Base-by-base conservation (phyloP, 495 filamentous ascomycete species). In the Trichoderma virens region DNA sequence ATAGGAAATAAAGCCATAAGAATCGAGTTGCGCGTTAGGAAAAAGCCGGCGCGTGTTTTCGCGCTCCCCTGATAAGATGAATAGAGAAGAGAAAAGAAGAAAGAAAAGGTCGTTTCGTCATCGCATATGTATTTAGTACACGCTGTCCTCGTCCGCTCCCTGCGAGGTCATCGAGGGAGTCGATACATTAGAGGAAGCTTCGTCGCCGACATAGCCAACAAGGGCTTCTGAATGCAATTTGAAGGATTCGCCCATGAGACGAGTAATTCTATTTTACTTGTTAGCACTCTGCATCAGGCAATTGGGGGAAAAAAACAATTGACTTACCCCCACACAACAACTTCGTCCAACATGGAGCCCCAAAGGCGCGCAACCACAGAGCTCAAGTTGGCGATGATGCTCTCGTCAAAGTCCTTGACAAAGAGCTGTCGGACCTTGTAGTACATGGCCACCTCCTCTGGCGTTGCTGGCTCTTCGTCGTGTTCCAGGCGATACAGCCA, bases 401-500 rank as follows among this genome's bases (percentile, higher is more conserved):
- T 76, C 64, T 95, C 89, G 67, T 92, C 87, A 39, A 91, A 87
- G 69, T 86, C 84, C 71, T 96, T 93, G 69, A 96, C 91, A 74
- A 98, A 96, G 62, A 98, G 83, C 77, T 86, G 86, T 61, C 92
- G 90, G 62, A 98, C 85, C 80, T 95, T 96, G 78, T 93, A 92
- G 78, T 98, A 97, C 88, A 98, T 95, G 73, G 82, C 85, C 75
- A 91, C 71, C 75, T 98, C 94, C 68, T 96, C 93, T 72, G 93
- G 91, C 38, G 86, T 93, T 23, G 92, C 91, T 13, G 88, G 86
- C 78, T 98, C 95, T 68, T 95, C 91, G 83, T 98, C 94, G 81
- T 97, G 92, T 90, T 98, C 94, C 80, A 98, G 87, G 77, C 91
- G 90, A 80, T 96, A 97, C 71, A 98, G 86, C 94, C 94, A 98